Conservation (phyloP, 495 filamentous ascomycete genomes). For the Annulohypoxylon nitens region DNA sequence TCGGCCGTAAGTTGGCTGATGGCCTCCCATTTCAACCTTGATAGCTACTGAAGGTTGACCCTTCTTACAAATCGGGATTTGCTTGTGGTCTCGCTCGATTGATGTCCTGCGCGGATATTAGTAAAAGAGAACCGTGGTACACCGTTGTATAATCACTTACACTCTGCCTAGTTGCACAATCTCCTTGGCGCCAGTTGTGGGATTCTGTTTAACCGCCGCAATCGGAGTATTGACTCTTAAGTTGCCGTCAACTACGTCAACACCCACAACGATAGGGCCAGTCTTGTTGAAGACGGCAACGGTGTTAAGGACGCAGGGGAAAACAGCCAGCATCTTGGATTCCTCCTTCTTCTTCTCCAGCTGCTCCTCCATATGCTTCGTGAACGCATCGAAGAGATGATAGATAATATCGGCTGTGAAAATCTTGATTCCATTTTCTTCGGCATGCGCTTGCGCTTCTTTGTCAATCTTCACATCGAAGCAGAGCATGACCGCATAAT, state of each 20-base stretch:
- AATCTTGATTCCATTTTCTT: slow-evolving; percentile 96
- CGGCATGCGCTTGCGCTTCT: slow-evolving; percentile 90
- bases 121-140: slow-evolving; percentile 25
- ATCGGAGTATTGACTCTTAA: slow-evolving; percentile 89
- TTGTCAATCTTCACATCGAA: slow-evolving; percentile 99
- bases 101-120: slow-evolving; percentile 72
- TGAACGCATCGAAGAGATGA: slow-evolving; percentile 97
- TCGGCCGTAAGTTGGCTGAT: slow-evolving; percentile 95
- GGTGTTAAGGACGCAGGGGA: slow-evolving; percentile 89
- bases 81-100: slow-evolving; percentile 98
- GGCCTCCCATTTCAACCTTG: slow-evolving; percentile 93
- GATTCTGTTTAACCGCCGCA: slow-evolving; percentile 82
- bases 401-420: slow-evolving; percentile 99
- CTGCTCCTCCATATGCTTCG: slow-evolving; percentile 88
- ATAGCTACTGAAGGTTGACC: slow-evolving; percentile 96
- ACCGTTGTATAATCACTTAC: slow-evolving; percentile 69
- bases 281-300: slow-evolving; percentile 99
- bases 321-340: slow-evolving; percentile 92
- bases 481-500: slow-evolving; percentile 98
- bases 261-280: slow-evolving; percentile 93
- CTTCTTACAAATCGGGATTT: slow-evolving; percentile 90
- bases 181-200: slow-evolving; percentile 83
- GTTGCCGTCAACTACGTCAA: slow-evolving; percentile 92
- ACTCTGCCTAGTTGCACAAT: slow-evolving; percentile 90
- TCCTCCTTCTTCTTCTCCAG: slow-evolving; percentile 95